Evolutionary conservation across 345 rosid species (phyloP).

Genomic region (Populus deltoides): DNA sequence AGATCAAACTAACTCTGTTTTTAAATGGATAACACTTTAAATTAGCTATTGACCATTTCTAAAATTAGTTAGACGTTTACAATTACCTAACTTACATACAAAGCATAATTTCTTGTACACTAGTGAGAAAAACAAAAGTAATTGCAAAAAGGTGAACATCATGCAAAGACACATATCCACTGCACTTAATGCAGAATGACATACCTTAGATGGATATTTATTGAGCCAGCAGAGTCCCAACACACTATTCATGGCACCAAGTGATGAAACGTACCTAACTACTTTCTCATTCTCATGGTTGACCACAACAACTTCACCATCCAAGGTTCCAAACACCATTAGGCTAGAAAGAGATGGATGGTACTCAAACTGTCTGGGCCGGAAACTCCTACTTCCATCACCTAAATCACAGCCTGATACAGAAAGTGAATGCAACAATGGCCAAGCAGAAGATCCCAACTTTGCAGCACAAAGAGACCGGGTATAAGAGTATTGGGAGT

Average conservation of each 20-base stretch:
- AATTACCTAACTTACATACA: not conserved
- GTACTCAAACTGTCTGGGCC: constrained; percentile 97
- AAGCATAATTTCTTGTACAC: not conserved
- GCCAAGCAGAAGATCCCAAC: constrained; percentile 81
- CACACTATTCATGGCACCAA: constrained; percentile 72
- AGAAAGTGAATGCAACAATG: constrained; percentile 65
- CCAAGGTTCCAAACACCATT: constrained; percentile 89
- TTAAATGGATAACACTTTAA: not conserved
- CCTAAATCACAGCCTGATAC: constrained; percentile 39
- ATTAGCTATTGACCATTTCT: not conserved
- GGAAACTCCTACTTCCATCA: constrained; percentile 44
- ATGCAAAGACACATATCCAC: not conserved
- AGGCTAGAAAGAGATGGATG: constrained; percentile 73
- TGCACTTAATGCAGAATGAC: constrained; percentile 9
- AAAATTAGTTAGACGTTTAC: not conserved
- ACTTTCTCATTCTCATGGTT: constrained; percentile 84
- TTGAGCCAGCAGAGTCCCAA: constrained; percentile 98
- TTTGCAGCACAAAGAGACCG: constrained; percentile 89
- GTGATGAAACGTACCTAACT: constrained; percentile 64
- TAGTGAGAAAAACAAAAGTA: not conserved
- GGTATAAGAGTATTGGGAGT: constrained; percentile 53
- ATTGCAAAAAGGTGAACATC: not conserved
- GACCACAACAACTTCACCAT: constrained; percentile 85
- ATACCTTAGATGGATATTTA: constrained; percentile 75
- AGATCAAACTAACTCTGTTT: not conserved